Base-by-base conservation (phyloP, 306 rosid genomes). In the Cicer judaicum region DNA sequence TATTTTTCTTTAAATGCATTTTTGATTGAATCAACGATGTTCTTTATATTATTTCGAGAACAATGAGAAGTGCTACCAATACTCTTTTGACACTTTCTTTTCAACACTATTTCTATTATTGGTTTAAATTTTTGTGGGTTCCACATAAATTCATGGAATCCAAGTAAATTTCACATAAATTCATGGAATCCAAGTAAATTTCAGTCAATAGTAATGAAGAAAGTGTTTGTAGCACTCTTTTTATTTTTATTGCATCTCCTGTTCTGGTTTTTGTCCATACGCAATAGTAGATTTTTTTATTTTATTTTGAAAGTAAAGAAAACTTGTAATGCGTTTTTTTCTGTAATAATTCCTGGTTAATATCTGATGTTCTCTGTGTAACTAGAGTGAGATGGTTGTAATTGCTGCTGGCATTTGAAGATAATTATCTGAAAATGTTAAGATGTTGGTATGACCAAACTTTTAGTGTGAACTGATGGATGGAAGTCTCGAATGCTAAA, bases 231-330 rank as follows among this genome's bases (percentile, higher is more conserved):
- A 55, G 38, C 34, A 55, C 62, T 55, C 38, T 19, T 55, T 55
- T 55, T 47, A 12, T 12, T 60, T 69, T 49, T 38, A 36, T 52
- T 53, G 52, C 71, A 64, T 49, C 65, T 50, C 43, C 24, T 55
- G 74, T 38, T 70, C 48, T 34, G 62, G 10, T 75, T 62, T 62
- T 75, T 57, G n/a, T 65, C 16, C 48, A 9, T 57, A 29, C 39
- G 71, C 49, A 9, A 16, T 13, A n/a, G 47, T 60, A 60, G 7
- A 13, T 43, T 4, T 66, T 10, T 61, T 64, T 63, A 6, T 39
- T 8, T 40, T 24, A 0, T 41, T 10, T 55, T 64, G 15, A 13
- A 52, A 24, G 66, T 13, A 46, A 29, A 38, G 43, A 70, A 10
- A 62, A 50, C 64, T 41, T 55, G 1, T 15, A 49, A 24, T 68